Evolutionary conservation across 2,329 filamentous ascomycete genomes (phyloP).

Genomic region (Grosmannia penicillata): DNA sequence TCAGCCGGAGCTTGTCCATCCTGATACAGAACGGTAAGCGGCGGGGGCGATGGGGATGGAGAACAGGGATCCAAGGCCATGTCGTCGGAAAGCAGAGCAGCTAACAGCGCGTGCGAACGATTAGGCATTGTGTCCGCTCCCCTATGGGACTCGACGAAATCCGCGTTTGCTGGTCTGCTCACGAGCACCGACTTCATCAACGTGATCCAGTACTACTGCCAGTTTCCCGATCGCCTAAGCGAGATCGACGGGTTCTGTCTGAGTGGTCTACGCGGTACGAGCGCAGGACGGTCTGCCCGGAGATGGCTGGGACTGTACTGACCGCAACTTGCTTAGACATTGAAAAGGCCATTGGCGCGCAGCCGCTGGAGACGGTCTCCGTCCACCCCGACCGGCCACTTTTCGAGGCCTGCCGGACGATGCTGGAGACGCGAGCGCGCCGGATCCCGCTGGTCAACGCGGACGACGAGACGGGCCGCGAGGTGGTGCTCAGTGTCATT

Average conservation of each 20-base stretch:
- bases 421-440: slow-evolving; percentile 85
- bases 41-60: neutral
- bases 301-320: too few relatives aligned
- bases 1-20: slow-evolving; percentile 94
- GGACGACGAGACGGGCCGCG: slow-evolving; percentile 83
- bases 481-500: slow-evolving; percentile 91
- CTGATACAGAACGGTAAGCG: slow-evolving; percentile 77
- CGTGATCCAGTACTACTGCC: slow-evolving; percentile 97
- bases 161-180: slow-evolving; percentile 83
- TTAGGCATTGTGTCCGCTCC: slow-evolving; percentile 93
- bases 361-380: slow-evolving; percentile 88
- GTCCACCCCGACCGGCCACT: slow-evolving; percentile 81
- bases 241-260: slow-evolving; percentile 89
- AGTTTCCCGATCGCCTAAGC: slow-evolving; percentile 79
- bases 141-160: slow-evolving; percentile 87
- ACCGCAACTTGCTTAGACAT: too few relatives aligned
- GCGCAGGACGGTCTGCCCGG: too few relatives aligned
- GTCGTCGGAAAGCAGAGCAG: too few relatives aligned
- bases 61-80: too few relatives aligned
- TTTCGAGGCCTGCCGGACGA: slow-evolving; percentile 87
- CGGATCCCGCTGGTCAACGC: slow-evolving; percentile 87
- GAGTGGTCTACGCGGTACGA: slow-evolving; percentile 85
- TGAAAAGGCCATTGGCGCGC: slow-evolving; percentile 82
- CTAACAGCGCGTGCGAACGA: neutral
- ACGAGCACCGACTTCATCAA: slow-evolving; percentile 98